Evolutionary conservation across 768 basidiomycete genomes (phyloP).

Genomic region (Kwoniella botswanensis): DNA sequence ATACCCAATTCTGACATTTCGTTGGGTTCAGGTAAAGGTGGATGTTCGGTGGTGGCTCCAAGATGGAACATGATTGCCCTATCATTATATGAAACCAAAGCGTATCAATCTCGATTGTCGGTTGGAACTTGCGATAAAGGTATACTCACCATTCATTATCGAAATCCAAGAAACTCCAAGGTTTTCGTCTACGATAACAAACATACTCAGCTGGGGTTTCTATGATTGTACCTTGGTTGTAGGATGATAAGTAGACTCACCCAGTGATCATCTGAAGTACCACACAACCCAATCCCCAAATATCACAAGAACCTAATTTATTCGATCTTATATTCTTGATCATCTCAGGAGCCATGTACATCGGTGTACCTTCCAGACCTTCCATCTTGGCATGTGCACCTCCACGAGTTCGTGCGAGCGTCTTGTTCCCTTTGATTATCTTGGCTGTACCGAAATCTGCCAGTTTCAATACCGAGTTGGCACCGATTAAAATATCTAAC

Average conservation of each 20-base stretch:
- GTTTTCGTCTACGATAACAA: slow-evolving; percentile 66
- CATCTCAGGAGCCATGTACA: slow-evolving; percentile 98
- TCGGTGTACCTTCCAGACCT: slow-evolving; percentile 93
- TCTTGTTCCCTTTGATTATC: slow-evolving; percentile 81
- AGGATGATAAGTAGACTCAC: not conserved
- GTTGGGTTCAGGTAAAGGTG: slow-evolving; percentile 87
- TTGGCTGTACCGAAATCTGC: slow-evolving; percentile 98
- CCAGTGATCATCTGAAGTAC: slow-evolving; percentile 95
- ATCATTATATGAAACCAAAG: slow-evolving; percentile 51
- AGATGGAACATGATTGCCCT: slow-evolving; percentile 99
- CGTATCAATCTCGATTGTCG: slow-evolving; percentile 3
- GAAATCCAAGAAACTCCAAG: slow-evolving; percentile 83
- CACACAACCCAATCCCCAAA: slow-evolving; percentile 98
- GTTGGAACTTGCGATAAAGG: not conserved
- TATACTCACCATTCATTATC: slow-evolving; percentile 96
- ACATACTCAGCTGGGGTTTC: too few species aligned
- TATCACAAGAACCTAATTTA: slow-evolving; percentile 92
- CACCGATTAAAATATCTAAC: slow-evolving; percentile 76
- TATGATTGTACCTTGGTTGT: not conserved
- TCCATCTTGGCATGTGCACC: slow-evolving; percentile 64
- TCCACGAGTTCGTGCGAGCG: slow-evolving; percentile 66
- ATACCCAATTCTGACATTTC: slow-evolving; percentile 89
- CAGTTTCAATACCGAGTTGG: slow-evolving; percentile 81
- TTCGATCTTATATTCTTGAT: slow-evolving; percentile 92
- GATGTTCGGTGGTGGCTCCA: slow-evolving; percentile 93